Evolutionary conservation across 2,329 filamentous ascomycete species (phyloP).

Genomic region (Thielaviopsis ethacetica): DNA sequence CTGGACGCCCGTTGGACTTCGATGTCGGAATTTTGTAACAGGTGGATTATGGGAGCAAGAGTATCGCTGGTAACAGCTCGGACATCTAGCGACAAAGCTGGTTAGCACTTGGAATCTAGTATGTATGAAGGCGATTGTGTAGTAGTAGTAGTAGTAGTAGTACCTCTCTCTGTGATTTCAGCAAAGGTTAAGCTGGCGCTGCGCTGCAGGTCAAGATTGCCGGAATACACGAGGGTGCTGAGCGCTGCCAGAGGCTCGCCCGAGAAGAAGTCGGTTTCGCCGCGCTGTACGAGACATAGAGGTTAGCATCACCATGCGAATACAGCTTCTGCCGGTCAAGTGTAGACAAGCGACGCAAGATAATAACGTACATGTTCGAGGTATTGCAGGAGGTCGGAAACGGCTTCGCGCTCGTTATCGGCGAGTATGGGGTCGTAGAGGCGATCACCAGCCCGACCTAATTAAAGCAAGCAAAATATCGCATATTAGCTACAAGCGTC

Average conservation of each 20-base stretch:
- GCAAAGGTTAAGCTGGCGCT: conserved; percentile 97
- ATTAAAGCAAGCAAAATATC: not conserved
- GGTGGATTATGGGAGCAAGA: conserved; percentile 85
- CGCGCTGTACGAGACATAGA: conserved; percentile 41
- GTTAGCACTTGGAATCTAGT: not conserved
- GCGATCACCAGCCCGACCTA: conserved; percentile 63
- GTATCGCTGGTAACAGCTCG: conserved; percentile 90
- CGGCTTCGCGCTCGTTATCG: conserved; percentile 91
- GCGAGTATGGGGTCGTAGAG: conserved; percentile 78
- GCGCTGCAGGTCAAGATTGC: conserved; percentile 94
- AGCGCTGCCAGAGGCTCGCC: conserved; percentile 87
- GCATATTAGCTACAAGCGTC: not conserved
- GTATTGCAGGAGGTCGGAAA: conserved; percentile 86
- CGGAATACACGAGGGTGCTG: conserved; percentile 92
- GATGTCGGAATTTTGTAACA: conserved; percentile 88
- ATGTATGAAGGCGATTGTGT: too few species aligned
- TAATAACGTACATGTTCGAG: conserved; percentile 68
- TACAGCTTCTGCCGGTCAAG: not conserved
- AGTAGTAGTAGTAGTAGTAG: too few species aligned
- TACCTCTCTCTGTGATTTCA: conserved; percentile 95
- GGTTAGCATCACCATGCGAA: conserved; percentile 18
- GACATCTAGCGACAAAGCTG: conserved; percentile 51
- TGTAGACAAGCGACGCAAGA: conserved; percentile 2
- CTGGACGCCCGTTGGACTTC: conserved; percentile 95
- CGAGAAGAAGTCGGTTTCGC: conserved; percentile 95